Percentiles rank a stretch among this genome's conserved stretches.
These are phyloP conservation scores for Venturia carpophila DNA, from an alignment of 2,329 filamentous ascomycete genomes.

Conservation along the genomic window DNA sequence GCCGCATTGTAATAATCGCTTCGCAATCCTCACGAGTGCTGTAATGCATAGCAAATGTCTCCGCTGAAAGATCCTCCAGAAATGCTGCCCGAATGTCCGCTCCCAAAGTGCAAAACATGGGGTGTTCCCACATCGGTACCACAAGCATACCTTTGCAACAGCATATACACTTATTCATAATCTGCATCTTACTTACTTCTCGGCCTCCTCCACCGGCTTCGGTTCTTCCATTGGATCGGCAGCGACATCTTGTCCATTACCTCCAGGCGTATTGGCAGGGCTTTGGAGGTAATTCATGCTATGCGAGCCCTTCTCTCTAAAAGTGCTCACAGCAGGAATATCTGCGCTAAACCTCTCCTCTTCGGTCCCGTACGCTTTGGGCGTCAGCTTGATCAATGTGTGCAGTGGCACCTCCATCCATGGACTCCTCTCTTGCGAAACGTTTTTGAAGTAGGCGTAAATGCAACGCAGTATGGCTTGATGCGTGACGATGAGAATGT, in stretches of 20 bases:
- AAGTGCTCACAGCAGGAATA: slow-evolving; percentile 93
- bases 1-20: not conserved
- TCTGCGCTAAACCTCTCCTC: slow-evolving; percentile 82
- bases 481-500: slow-evolving; percentile 96
- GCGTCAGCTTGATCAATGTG: slow-evolving; percentile 92
- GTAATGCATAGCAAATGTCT: not conserved
- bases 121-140: not conserved
- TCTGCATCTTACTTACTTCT: not conserved
- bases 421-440: slow-evolving; percentile 81
- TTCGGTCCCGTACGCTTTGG: slow-evolving; percentile 85
- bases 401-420: slow-evolving; percentile 99
- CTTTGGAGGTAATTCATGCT: slow-evolving; percentile 72
- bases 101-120: not conserved
- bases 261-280: slow-evolving; percentile 13
- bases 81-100: not conserved
- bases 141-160: not conserved
- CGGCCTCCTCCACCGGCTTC: not conserved
- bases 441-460: slow-evolving; percentile 98
- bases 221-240: not conserved
- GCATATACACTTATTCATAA: not conserved
- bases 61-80: not conserved
- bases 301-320: slow-evolving; percentile 78
- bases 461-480: slow-evolving; percentile 95
- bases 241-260: not conserved
- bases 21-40: slow-evolving; percentile 1